Percentiles rank a stretch among this genome's conserved stretches.
Evolutionary conservation across 768 basidiomycete species (phyloP).

Genomic region (Auriscalpium microsporum): DNA sequence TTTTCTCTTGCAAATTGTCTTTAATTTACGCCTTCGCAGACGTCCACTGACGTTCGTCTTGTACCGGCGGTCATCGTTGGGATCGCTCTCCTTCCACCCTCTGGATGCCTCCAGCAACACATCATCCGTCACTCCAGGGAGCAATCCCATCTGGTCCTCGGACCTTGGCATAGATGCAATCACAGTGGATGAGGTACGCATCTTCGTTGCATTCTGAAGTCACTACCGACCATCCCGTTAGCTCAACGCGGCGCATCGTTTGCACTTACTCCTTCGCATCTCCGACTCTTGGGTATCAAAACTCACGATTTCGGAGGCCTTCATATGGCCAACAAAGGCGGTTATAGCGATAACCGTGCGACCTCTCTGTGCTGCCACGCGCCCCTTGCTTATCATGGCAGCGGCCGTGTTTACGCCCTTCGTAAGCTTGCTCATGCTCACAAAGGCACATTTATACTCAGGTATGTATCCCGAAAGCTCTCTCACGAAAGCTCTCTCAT

Average conservation of each 20-base stretch:
- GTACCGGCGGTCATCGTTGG: neutral
- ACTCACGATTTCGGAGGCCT: constrained; percentile 10
- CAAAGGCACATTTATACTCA: neutral
- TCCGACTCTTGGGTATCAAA: constrained; percentile 12
- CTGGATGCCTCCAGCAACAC: neutral
- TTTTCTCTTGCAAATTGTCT: neutral
- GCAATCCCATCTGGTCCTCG: neutral
- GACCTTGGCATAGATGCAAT: neutral
- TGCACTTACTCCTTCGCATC: constrained; percentile 9
- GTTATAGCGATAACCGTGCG: neutral
- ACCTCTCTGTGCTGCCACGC: neutral
- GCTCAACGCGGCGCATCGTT: constrained; percentile 11
- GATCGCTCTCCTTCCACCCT: neutral
- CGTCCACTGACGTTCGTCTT: neutral
- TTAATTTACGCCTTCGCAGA: neutral
- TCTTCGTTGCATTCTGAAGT: neutral
- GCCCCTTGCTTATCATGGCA: neutral
- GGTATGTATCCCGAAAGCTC: constrained; percentile 1
- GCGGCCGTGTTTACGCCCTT: neutral
- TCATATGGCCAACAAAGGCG: neutral
- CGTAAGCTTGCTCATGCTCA: neutral
- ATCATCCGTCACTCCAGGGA: neutral
- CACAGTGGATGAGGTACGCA: neutral
- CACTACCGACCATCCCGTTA: neutral
- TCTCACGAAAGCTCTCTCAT: neutral